A percentile compares a stretch with the other conserved stretches of the same genome.
These are phyloP conservation scores for Cylindrotheca closterium DNA, from an alignment of 108 stramenopile genomes.

Conservation along the genomic window DNA sequence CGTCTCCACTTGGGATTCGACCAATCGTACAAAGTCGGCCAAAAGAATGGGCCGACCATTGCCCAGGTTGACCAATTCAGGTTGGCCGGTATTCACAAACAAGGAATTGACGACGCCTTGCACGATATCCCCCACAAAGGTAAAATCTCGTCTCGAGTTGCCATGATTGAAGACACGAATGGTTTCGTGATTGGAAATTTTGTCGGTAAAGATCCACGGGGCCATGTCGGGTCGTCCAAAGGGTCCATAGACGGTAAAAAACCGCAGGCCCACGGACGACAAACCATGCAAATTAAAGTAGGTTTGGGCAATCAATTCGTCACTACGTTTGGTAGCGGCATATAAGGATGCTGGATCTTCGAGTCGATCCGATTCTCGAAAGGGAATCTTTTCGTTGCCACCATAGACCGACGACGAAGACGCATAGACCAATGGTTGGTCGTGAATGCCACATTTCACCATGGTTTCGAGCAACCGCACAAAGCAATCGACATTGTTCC, in stretches of 20 bases:
- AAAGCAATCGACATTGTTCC: conserved; percentile 36
- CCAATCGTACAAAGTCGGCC: conserved; percentile 75
- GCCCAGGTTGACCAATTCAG: conserved; percentile 81
- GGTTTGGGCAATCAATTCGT: conserved; percentile 42
- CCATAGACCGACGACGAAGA: conserved; percentile 38
- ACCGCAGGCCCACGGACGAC: conserved; percentile 34
- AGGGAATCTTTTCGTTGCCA: conserved; percentile 33
- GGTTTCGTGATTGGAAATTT: conserved; percentile 82
- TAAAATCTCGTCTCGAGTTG: conserved; percentile 82
- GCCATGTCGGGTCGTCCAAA: conserved; percentile 92
- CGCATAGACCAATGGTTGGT: conserved; percentile 31
- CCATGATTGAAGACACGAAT: conserved; percentile 97
- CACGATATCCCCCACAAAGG: conserved; percentile 90
- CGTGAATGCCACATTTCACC: conserved; percentile 13
- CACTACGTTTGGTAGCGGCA: conserved; percentile 40
- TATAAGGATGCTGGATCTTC: conserved; percentile 38
- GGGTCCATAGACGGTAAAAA: conserved; percentile 41
- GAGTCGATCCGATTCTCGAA: conserved; percentile 31
- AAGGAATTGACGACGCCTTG: conserved; percentile 88
- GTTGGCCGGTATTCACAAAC: conserved; percentile 51
- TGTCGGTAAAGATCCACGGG: conserved; percentile 96
- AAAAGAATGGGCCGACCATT: conserved; percentile 88
- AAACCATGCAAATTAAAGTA: conserved; percentile 43
- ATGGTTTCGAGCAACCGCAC: conserved; percentile 29
- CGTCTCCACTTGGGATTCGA: conserved; percentile 71